These are phyloP conservation scores for Clitoria ternatea DNA, from an alignment of 306 rosid genomes.

Conservation along the genomic window DNA sequence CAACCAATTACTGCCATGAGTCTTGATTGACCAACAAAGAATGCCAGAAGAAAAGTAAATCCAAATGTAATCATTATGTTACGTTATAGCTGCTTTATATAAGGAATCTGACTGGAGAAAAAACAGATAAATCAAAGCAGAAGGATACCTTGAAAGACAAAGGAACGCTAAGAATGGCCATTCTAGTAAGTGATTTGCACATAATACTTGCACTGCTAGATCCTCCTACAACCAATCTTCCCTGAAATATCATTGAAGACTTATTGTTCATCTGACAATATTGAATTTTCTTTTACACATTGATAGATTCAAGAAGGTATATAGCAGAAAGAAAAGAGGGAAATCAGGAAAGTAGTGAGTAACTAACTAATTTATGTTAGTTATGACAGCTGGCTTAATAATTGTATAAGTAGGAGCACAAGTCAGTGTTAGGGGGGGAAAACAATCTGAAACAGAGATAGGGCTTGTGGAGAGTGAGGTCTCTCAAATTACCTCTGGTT, in stretches of 20 bases:
- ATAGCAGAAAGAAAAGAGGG: too few relatives aligned
- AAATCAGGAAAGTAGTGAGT: too few relatives aligned
- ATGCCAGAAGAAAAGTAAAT: conserved; percentile 14
- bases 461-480: too few relatives aligned
- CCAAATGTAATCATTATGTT: background rate
- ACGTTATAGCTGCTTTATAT: background rate
- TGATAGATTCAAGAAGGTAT: too few relatives aligned
- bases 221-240: conserved; percentile 44
- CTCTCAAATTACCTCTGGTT: too few relatives aligned
- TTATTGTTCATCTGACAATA: conserved; percentile 26
- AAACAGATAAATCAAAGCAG: conserved; percentile 12
- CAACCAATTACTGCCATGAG: conserved; percentile 25
- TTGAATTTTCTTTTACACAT: conserved; percentile 23
- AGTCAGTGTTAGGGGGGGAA: too few relatives aligned
- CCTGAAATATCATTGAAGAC: conserved; percentile 47
- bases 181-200: conserved; percentile 66
- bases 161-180: conserved; percentile 76
- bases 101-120: conserved; percentile 1
- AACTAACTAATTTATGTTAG: too few relatives aligned
- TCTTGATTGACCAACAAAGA: conserved; percentile 15
- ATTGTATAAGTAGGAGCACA: too few relatives aligned
- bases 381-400: too few relatives aligned
- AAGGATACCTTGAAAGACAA: conserved; percentile 52
- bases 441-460: too few relatives aligned
- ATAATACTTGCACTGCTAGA: conserved; percentile 31